A percentile compares a stretch with the other conserved stretches of the same genome.
phyloP scores from a whole-genome alignment of 202 grass and related monocot species.

The Setaria viridis region DNA sequence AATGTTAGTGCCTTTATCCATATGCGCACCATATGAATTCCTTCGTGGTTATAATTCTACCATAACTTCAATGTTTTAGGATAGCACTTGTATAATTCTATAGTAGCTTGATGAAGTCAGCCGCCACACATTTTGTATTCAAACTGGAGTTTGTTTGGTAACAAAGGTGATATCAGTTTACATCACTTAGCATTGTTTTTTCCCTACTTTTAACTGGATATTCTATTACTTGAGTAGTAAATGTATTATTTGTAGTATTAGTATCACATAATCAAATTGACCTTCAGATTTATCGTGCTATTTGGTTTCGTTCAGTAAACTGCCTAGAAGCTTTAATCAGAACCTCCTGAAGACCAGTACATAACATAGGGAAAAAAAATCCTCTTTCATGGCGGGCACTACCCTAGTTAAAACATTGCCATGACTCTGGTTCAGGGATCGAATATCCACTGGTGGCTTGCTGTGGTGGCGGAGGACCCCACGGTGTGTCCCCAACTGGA shows the following conservation, averaged over 20 bases:
- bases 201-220: background rate
- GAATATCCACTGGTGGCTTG: conserved; percentile 52
- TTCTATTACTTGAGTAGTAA: background rate
- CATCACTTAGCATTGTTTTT: background rate
- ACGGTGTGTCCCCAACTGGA: conserved; percentile 34
- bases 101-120: background rate
- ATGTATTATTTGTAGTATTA: background rate
- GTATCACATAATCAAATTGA: background rate
- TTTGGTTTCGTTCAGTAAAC: background rate
- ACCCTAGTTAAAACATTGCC: background rate
- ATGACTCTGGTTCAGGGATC: conserved; percentile 39
- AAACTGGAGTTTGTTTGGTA: background rate
- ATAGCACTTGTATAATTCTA: background rate
- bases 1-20: background rate
- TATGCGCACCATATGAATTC: background rate
- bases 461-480: conserved; percentile 49
- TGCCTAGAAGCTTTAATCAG: background rate
- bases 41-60: background rate
- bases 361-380: background rate
- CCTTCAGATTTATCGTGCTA: background rate
- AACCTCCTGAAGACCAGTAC: background rate
- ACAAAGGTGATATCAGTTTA: background rate
- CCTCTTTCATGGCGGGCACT: background rate
- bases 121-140: background rate
- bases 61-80: background rate